phyloP scores from a whole-genome alignment of 495 filamentous ascomycete species.

The Podospora appendiculata region DNA sequence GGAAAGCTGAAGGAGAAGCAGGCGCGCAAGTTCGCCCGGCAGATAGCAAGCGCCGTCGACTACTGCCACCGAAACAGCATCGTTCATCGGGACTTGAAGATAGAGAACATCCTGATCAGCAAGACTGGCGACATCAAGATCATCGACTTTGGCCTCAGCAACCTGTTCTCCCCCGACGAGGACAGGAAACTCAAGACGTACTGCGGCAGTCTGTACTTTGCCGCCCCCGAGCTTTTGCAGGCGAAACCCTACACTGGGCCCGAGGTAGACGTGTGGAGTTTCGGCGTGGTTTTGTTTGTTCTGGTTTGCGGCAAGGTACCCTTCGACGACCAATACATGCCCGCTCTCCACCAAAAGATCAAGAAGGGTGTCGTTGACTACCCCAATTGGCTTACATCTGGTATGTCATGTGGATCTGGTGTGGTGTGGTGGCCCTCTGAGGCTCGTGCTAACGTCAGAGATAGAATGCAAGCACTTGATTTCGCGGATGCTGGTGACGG shows the following conservation, averaged over 20 bases:
- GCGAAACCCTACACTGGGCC: slow-evolving; percentile 92
- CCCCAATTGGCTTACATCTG: slow-evolving; percentile 81
- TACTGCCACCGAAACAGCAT: slow-evolving; percentile 99
- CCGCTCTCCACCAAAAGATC: slow-evolving; percentile 96
- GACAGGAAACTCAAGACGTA: slow-evolving; percentile 80
- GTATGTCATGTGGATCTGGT: slow-evolving; percentile 40
- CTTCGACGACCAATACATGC: slow-evolving; percentile 99
- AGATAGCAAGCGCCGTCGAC: slow-evolving; percentile 96
- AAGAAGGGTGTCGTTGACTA: slow-evolving; percentile 97
- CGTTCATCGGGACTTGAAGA: slow-evolving; percentile 95
- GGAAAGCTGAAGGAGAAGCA: slow-evolving; percentile 97
- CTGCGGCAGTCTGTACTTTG: slow-evolving; percentile 97
- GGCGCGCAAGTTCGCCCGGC: slow-evolving; percentile 92
- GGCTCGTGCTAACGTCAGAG: neutral
- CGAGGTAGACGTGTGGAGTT: slow-evolving; percentile 98
- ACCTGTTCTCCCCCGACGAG: slow-evolving; percentile 81
- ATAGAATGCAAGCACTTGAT: slow-evolving; percentile 91
- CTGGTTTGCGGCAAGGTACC: slow-evolving; percentile 97
- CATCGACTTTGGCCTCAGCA: slow-evolving; percentile 97
- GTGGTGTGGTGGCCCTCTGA: too few relatives aligned
- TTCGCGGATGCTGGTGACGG: slow-evolving; percentile 92
- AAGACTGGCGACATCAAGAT: slow-evolving; percentile 99
- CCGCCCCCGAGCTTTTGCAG: slow-evolving; percentile 89
- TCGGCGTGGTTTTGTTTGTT: slow-evolving; percentile 98
- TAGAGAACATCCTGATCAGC: slow-evolving; percentile 98